Percentiles rank a stretch among this genome's conserved stretches.
phyloP scores from a whole-genome alignment of 345 rosid species.

The Carallia brachiata region DNA sequence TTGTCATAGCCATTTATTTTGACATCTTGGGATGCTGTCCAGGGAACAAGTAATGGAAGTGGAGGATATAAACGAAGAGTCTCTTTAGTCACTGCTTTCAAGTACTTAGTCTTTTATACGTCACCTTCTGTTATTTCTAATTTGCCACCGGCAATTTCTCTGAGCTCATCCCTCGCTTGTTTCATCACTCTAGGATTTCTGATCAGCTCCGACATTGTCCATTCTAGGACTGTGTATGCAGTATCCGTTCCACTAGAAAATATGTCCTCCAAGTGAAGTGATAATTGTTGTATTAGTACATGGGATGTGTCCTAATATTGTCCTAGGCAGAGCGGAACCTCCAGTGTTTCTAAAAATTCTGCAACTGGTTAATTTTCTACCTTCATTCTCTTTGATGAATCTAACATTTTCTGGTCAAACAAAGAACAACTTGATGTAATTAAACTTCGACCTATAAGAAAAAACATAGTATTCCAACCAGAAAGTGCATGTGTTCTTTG shows the following conservation, averaged over 20 bases:
- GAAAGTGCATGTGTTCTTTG: too few species aligned
- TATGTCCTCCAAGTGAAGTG: conserved; percentile 21
- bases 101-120: conserved; percentile 19
- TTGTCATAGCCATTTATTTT: conserved; percentile 26
- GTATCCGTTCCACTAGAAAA: conserved; percentile 39
- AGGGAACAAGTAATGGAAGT: conserved; percentile 30
- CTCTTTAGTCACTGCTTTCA: conserved; percentile 38
- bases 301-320: too few species aligned
- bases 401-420: too few species aligned
- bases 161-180: conserved; percentile 19
- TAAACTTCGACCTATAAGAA: too few species aligned
- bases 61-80: conserved; percentile 41
- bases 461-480: too few species aligned
- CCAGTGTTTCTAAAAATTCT: too few species aligned
- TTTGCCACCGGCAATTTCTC: conserved; percentile 8
- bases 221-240: conserved; percentile 28
- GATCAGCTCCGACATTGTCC: conserved; percentile 41
- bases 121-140: conserved; percentile 4
- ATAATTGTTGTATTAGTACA: too few species aligned
- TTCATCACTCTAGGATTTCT: conserved; percentile 31
- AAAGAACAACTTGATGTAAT: too few species aligned
- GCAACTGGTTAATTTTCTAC: too few species aligned
- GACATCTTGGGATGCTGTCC: conserved; percentile 24
- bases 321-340: too few species aligned
- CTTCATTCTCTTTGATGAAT: too few species aligned